Conservation (phyloP, 2,329 filamentous ascomycete species). For the Fusarium keratoplasticum region DNA sequence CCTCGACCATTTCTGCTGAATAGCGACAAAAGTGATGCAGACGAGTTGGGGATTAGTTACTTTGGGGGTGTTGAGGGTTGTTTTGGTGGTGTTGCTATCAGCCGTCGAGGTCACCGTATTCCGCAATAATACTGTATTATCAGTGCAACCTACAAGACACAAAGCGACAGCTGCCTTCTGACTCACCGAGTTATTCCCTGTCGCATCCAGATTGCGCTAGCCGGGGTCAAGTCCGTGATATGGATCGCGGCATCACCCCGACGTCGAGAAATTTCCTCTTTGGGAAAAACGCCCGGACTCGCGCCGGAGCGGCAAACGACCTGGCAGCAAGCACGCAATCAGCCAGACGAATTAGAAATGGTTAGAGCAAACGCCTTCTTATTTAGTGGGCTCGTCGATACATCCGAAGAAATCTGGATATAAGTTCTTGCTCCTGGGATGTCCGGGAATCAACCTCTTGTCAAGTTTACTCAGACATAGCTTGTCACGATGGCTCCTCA, state of each 20-base stretch:
- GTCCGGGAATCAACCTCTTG: neutral
- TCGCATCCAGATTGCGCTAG: neutral
- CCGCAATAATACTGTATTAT: neutral
- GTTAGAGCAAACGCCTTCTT: neutral
- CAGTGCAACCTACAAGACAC: neutral
- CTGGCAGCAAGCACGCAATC: conserved; percentile 15
- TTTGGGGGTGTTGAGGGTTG: neutral
- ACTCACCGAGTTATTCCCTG: neutral
- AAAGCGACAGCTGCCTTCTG: neutral
- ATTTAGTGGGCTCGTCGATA: neutral
- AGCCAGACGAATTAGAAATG: conserved; percentile 1
- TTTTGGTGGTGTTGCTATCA: neutral
- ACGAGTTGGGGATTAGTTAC: neutral
- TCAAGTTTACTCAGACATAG: neutral
- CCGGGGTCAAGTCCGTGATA: neutral
- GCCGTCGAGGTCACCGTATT: neutral
- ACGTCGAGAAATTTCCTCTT: neutral
- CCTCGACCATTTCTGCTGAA: conserved; percentile 8
- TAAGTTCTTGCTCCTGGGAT: neutral
- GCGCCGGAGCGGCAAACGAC: neutral
- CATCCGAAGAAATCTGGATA: neutral
- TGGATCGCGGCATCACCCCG: neutral
- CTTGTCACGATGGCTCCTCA: neutral
- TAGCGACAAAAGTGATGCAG: neutral
- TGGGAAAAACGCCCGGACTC: neutral